A percentile compares a stretch with the other conserved stretches of the same genome.
phyloP scores from a whole-genome alignment of 2,329 filamentous ascomycete species.

The Seiridium unicorne region DNA sequence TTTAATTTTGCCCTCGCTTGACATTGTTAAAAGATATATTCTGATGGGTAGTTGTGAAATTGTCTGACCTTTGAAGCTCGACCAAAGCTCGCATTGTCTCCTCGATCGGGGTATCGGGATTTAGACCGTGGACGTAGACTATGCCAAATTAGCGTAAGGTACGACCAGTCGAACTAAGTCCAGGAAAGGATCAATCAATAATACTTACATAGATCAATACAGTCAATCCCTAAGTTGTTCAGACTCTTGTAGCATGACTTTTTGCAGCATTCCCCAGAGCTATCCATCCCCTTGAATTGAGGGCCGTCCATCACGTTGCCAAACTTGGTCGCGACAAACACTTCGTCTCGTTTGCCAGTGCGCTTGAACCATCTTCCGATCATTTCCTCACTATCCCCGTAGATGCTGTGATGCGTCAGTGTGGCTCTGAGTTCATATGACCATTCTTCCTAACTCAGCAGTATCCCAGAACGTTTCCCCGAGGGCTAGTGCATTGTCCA shows the following conservation, averaged over 20 bases:
- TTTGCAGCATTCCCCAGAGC: slow-evolving; percentile 38
- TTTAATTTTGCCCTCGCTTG: slow-evolving; percentile 49
- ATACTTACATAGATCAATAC: slow-evolving; percentile 48
- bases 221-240: slow-evolving; percentile 35
- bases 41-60: background rate
- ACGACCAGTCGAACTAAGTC: too few relatives aligned
- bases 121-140: slow-evolving; percentile 42
- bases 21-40: background rate
- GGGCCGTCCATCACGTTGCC: slow-evolving; percentile 27
- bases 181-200: too few relatives aligned
- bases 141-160: too few relatives aligned
- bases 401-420: too few relatives aligned
- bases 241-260: slow-evolving; percentile 38
- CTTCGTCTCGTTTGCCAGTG: slow-evolving; percentile 40
- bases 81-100: slow-evolving; percentile 43
- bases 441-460: too few relatives aligned
- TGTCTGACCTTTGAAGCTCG: slow-evolving; percentile 35
- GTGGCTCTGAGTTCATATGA: too few relatives aligned
- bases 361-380: slow-evolving; percentile 47
- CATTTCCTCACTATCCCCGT: slow-evolving; percentile 45
- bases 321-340: slow-evolving; percentile 55
- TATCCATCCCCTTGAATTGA: slow-evolving; percentile 25
- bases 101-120: slow-evolving; percentile 43
- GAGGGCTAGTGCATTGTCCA: too few relatives aligned
- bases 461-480: too few relatives aligned